A percentile compares a stretch with the other conserved stretches of the same genome.
Conservation (phyloP, 2,329 filamentous ascomycete genomes). For the Pseudocercospora macadamiae region DNA sequence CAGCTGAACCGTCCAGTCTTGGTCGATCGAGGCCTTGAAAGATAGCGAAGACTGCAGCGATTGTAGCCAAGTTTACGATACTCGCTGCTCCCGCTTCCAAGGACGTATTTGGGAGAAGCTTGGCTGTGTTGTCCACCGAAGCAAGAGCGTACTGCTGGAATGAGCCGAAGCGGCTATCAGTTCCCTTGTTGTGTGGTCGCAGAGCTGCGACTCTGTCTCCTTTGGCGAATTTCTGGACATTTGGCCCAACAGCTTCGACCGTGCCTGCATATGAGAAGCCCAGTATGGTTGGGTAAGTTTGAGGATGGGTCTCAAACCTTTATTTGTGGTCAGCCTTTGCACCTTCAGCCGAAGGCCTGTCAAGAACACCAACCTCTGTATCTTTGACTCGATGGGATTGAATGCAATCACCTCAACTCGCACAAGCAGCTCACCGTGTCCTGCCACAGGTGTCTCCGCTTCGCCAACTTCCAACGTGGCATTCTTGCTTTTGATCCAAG, state of each 20-base stretch:
- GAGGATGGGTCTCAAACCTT: neutral
- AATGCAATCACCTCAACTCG: slow-evolving; percentile 9
- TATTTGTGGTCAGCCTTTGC: neutral
- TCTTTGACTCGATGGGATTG: slow-evolving; percentile 4
- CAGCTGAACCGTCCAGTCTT: neutral
- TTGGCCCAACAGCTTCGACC: slow-evolving; percentile 35
- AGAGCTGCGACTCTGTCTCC: slow-evolving; percentile 35
- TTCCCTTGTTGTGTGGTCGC: neutral
- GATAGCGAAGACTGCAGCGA: slow-evolving; percentile 23
- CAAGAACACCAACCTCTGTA: neutral
- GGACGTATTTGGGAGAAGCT: slow-evolving; percentile 21
- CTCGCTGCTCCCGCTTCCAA: slow-evolving; percentile 8
- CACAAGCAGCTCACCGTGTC: slow-evolving; percentile 30
- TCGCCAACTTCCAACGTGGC: neutral
- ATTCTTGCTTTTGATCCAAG: slow-evolving; percentile 1
- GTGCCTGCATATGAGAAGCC: slow-evolving; percentile 38
- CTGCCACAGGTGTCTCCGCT: neutral
- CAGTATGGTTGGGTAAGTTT: slow-evolving; percentile 35
- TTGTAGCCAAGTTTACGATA: slow-evolving; percentile 22
- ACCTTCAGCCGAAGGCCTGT: neutral
- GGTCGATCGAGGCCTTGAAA: neutral
- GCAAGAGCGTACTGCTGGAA: slow-evolving; percentile 14
- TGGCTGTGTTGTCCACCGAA: slow-evolving; percentile 18
- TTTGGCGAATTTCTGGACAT: slow-evolving; percentile 30
- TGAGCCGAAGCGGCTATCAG: slow-evolving; percentile 13